These are phyloP conservation scores for Globisporangium apiculatum DNA, from an alignment of 352 stramenopile genomes.

Conservation along the genomic window DNA sequence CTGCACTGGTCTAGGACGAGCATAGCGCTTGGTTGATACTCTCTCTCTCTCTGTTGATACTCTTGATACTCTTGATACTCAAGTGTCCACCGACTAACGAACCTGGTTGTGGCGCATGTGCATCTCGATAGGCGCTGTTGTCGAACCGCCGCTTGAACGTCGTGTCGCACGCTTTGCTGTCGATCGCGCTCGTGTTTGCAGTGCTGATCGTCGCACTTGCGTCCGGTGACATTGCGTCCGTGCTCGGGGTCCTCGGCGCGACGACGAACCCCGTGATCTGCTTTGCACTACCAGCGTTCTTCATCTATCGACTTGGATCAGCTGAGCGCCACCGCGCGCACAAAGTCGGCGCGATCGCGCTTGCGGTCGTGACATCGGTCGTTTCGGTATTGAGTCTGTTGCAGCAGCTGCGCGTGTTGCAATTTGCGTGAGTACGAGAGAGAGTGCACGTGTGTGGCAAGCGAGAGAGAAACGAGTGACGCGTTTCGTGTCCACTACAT, in stretches of 20 bases:
- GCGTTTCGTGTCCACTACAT: too few relatives aligned
- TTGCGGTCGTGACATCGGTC: conserved; percentile 38
- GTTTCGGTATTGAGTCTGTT: conserved; percentile 54
- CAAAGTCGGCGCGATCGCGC: conserved; percentile 32
- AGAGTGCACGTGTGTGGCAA: too few relatives aligned
- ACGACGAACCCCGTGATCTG: conserved; percentile 87
- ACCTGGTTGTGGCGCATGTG: neutral
- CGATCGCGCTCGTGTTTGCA: conserved; percentile 24
- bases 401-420: conserved; percentile 26
- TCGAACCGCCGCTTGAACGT: conserved; percentile 41
- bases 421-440: neutral
- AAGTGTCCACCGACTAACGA: neutral
- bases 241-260: conserved; percentile 74
- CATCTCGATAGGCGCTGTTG: conserved; percentile 24
- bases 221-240: conserved; percentile 72
- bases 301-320: conserved; percentile 47
- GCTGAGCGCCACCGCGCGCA: conserved; percentile 24
- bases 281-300: conserved; percentile 82
- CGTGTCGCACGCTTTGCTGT: conserved; percentile 43
- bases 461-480: too few relatives aligned
- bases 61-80: too few relatives aligned
- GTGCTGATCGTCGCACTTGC: conserved; percentile 60
- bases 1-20: too few relatives aligned
- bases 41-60: too few relatives aligned
- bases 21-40: too few relatives aligned